Base-by-base conservation (phyloP, 176 grass and related monocot genomes). In the Guadua angustifolia region DNA sequence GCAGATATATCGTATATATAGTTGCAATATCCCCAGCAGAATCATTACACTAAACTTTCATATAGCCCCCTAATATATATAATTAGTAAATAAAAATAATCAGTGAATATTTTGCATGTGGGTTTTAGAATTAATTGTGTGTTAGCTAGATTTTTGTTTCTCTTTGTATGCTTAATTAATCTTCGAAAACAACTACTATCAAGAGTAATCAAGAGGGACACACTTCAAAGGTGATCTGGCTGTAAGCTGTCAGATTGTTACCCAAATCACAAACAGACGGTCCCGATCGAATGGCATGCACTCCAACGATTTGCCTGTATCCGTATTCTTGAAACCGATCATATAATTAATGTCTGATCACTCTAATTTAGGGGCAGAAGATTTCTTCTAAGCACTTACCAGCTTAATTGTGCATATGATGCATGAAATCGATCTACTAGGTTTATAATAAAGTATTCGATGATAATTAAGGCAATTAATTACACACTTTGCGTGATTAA, bases 41-140 rank as follows among this genome's bases (percentile, higher is more conserved):
- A 71, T 60, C 38, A 81, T 25, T 58, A 61, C 53, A 49, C 67
- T 46, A 71, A 24, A 50, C 19, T 39, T 68, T 68, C 65, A 59
- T 24, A 58, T 58, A 52, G 19, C 15, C 19, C 45, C 32, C 16
- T 55, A 7, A n/a, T 3, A 56, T 39, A 80, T 24, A 80, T 36
- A 67, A 66, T 51, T 38, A 36, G 16, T 53, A 15, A 50, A 50
- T 50, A 36, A 36, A 36, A 36, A 36, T 18, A 5, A 53, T 6
- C 16, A 18, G 16, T 60, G 49, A 29, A 51, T 38, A 24, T 36
- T 79, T 10, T 49, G 76, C 42, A 64, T 47, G 75, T 21, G 22
- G 15, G 11, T 4, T 45, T 44, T 26, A 14, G 6, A 60, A 44
- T 43, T 46, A 26, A 45, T 55, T 56, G 4, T 56, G 50, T 18